Conservation (phyloP, 371 early-diverging fungal genomes). For the Rhizopus arrhizus region DNA sequence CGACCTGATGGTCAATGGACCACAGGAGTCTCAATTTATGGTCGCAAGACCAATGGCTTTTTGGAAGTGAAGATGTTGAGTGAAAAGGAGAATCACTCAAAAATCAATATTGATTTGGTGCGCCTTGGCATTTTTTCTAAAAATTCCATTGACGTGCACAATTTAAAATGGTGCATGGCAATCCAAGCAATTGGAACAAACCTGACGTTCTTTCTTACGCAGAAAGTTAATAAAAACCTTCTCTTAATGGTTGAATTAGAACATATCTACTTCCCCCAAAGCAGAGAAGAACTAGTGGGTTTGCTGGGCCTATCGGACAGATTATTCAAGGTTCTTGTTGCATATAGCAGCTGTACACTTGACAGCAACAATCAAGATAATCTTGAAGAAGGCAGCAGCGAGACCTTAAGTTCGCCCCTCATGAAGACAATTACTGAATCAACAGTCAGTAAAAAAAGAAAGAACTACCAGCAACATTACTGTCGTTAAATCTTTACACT, state of each 20-base stretch:
- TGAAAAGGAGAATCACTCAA: background rate
- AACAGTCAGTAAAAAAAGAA: constrained; percentile 1
- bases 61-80: background rate
- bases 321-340: background rate
- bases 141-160: background rate
- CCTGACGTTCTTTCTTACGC: background rate
- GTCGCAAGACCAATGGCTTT: no score
- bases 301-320: background rate
- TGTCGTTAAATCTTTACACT: no score
- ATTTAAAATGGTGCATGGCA: background rate
- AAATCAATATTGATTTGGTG: background rate
- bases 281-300: background rate
- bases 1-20: no score
- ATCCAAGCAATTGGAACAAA: constrained; percentile 2
- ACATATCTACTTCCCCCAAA: background rate
- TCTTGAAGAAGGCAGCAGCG: background rate
- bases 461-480: constrained; percentile 1
- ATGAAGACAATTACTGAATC: background rate
- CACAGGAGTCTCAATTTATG: no score
- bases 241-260: background rate
- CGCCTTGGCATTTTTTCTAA: background rate
- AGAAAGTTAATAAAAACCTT: background rate
- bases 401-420: background rate
- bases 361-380: no score
- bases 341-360: background rate